Percentiles rank a stretch among this genome's conserved stretches.
Evolutionary conservation across 345 rosid species (phyloP).

Genomic region (Nephelium lappaceum): DNA sequence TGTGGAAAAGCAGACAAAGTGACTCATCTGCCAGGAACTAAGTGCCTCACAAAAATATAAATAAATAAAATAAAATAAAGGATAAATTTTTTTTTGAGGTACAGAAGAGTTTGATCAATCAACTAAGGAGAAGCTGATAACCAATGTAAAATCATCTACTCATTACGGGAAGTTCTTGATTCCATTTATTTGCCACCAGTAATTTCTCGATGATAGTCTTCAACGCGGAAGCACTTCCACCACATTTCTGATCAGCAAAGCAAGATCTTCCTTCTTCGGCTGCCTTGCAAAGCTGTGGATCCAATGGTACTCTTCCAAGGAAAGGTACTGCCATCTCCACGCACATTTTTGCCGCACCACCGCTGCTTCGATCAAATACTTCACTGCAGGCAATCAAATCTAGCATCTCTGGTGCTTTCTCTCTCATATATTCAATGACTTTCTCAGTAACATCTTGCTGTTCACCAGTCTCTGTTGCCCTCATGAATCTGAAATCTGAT

Average conservation of each 20-base stretch:
- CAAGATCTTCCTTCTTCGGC: conserved; percentile 94
- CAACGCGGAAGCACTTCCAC: conserved; percentile 66
- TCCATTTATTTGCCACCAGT: conserved; percentile 13
- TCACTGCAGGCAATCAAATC: conserved; percentile 58
- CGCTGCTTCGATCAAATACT: conserved; percentile 86
- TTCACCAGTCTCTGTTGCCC: conserved; percentile 48
- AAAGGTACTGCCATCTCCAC: conserved; percentile 80
- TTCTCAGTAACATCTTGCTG: conserved; percentile 63
- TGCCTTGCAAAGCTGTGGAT: conserved; percentile 81
- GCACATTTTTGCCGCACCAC: conserved; percentile 88
- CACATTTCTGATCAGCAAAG: conserved; percentile 67
- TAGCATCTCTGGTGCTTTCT: conserved; percentile 78
- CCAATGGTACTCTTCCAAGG: conserved; percentile 89
- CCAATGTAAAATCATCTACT: conserved; percentile 13
- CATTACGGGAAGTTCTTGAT: not conserved
- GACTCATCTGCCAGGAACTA: no score
- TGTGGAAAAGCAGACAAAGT: no score
- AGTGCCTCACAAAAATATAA: not conserved
- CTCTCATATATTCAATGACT: conserved; percentile 50
- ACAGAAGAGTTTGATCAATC: not conserved
- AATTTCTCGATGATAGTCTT: conserved; percentile 39
- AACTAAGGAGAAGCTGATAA: not conserved
- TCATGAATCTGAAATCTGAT: conserved; percentile 65
- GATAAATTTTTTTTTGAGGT: no score
- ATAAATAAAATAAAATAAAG: not conserved